Base-by-base conservation (phyloP, 805 yeast genomes). In the Allodekkera sacchari region DNA sequence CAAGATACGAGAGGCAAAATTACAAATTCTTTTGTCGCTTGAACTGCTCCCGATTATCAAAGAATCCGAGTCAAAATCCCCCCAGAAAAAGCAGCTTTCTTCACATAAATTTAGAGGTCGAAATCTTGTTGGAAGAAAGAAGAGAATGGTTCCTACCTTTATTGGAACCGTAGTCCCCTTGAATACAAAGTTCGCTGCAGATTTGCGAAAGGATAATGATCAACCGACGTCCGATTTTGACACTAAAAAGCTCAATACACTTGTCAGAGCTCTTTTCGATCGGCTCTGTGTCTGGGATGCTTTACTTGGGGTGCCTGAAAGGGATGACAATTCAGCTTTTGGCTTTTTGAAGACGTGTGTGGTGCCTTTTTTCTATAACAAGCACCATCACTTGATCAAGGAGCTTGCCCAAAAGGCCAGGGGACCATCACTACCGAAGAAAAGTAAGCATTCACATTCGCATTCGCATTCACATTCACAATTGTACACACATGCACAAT, bases 261-360 rank as follows among this genome's bases (percentile, higher is more conserved):
- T 24, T 11, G 19, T 53, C 12, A 35, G 34, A 7, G 37, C 41
- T 3, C 32, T 48, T 10, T 48, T 57, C 23, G 63, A 57, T 33
- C 43, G 44, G 28, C 32, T 57, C 20, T 52, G 59, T 32, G 50
- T 54, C 7, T 47, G 49, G 43, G 63, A 57, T 37, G 61, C 59
- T 1, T 41, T 57, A 3, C 26, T 33, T 7, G 59, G 55, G 2
- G 25, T 45, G 4, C 36, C 48, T 16, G 35, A 50, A 9, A 47
- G 36, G 18, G 53, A 50, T 22, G 42, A 44, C 13, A 33, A 40
- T 6, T 55, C 60, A 1, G 39, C 59, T 4, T 50, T 45, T 32
- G 39, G 37, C 7, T 55, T 52, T 25, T 29, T 56, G n/a, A 33
- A 47, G 14, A 42, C 35, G 18, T 43, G 49, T 16, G 41, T 55